phyloP scores from a whole-genome alignment of 148 eudicot species.

The Camellia japonica region DNA sequence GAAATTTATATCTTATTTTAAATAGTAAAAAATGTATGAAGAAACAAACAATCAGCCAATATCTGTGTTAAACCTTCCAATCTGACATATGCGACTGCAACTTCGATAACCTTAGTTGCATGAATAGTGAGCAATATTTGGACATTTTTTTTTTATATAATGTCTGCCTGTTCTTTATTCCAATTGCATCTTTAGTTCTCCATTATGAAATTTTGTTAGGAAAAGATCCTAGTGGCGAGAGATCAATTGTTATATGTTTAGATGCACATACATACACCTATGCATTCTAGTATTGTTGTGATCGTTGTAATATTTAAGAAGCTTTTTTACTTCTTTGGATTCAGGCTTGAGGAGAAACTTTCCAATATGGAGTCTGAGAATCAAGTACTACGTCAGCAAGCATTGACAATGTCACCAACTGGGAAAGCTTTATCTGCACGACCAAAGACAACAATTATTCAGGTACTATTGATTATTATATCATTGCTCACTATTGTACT shows the following conservation, averaged over 20 bases:
- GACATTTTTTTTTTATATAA: background rate
- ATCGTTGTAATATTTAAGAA: background rate
- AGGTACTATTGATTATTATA: conserved; percentile 32
- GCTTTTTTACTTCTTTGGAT: conserved; percentile 5
- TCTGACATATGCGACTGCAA: background rate
- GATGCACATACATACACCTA: background rate
- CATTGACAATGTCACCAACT: conserved; percentile 87
- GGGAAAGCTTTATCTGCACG: conserved; percentile 63
- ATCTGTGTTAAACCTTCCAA: background rate
- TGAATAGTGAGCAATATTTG: background rate
- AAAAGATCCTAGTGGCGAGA: background rate
- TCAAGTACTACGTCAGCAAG: conserved; percentile 97
- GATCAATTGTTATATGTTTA: background rate
- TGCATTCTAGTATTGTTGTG: background rate
- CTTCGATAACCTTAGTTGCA: background rate
- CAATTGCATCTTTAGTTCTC: background rate
- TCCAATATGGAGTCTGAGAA: conserved; percentile 88
- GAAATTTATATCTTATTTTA: background rate
- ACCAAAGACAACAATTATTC: conserved; percentile 67
- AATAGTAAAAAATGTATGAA: background rate
- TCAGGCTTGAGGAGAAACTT: conserved; percentile 93
- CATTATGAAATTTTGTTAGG: background rate
- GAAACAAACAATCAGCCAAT: background rate
- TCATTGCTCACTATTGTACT: conserved; percentile 1
- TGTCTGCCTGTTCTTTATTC: background rate